Conservation (phyloP, 2,329 filamentous ascomycete genomes). For the Phaeosphaeriaceae sp. region DNA sequence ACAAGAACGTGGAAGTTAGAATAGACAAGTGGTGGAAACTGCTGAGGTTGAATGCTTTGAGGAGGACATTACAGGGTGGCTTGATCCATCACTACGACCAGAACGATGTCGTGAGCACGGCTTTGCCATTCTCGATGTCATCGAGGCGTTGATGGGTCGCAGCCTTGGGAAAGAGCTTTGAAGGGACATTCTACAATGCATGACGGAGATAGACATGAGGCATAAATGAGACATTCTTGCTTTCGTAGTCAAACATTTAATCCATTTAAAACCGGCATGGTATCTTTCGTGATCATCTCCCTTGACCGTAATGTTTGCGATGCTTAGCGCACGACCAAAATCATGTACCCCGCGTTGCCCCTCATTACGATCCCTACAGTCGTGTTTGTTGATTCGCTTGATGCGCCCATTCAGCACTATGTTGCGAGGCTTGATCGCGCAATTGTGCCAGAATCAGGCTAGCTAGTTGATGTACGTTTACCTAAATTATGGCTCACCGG, state of each 20-base stretch:
- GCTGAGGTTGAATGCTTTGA: conserved; percentile 66
- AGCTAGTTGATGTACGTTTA: neutral
- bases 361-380: conserved; percentile 18
- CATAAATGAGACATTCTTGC: neutral
- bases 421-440: conserved; percentile 1
- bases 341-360: conserved; percentile 36
- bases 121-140: conserved; percentile 40
- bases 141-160: conserved; percentile 10
- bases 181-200: too few species aligned
- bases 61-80: conserved; percentile 62
- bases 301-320: neutral
- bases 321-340: neutral
- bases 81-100: conserved; percentile 47
- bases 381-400: conserved; percentile 13
- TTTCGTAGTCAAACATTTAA: neutral
- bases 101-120: conserved; percentile 44
- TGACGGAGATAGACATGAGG: neutral
- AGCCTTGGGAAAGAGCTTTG: neutral
- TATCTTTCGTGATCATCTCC: neutral
- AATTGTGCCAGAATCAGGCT: neutral
- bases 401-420: neutral
- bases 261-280: neutral
- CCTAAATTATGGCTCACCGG: neutral
- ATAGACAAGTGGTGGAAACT: conserved; percentile 80
- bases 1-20: conserved; percentile 64